Evolutionary conservation across 2,329 filamentous ascomycete genomes (phyloP).

Genomic region (Nannizzia gypsea): DNA sequence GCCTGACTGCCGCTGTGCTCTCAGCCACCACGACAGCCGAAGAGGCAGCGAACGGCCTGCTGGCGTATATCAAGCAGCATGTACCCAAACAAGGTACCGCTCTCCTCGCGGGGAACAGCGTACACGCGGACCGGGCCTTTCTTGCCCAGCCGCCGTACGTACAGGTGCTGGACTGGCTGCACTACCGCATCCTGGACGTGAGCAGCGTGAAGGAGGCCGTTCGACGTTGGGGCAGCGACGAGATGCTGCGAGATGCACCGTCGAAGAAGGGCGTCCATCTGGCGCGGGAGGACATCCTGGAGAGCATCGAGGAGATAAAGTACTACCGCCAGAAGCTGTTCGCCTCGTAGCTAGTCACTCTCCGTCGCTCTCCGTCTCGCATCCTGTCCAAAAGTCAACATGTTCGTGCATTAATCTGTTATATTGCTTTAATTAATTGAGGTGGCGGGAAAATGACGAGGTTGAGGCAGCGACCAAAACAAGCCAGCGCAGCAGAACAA

Average conservation of each 20-base stretch:
- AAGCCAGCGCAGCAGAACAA: background rate
- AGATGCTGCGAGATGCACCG: constrained; percentile 51
- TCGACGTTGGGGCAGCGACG: constrained; percentile 61
- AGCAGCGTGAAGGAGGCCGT: constrained; percentile 86
- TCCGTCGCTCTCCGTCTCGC: background rate
- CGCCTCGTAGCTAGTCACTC: constrained; percentile 3
- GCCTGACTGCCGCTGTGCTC: constrained; percentile 65
- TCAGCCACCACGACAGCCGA: constrained; percentile 60
- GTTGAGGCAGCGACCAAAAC: background rate
- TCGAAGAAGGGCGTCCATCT: constrained; percentile 66
- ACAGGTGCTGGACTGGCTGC: constrained; percentile 61
- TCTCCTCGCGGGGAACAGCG: constrained; percentile 79
- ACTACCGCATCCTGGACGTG: constrained; percentile 86
- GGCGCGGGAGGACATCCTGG: constrained; percentile 78
- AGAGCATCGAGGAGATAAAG: constrained; percentile 84
- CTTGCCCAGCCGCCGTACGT: constrained; percentile 63
- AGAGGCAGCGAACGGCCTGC: constrained; percentile 58
- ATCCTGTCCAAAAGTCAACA: too few species aligned
- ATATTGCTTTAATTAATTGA: background rate
- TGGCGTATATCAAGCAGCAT: constrained; percentile 63
- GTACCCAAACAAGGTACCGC: constrained; percentile 56
- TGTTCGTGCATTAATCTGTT: background rate
- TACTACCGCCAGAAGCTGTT: constrained; percentile 69
- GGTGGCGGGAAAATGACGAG: background rate
- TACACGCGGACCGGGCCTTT: constrained; percentile 82